These are phyloP conservation scores for Teratosphaeria pseudoeucalypti DNA, from an alignment of 2,329 filamentous ascomycete genomes.

Conservation along the genomic window DNA sequence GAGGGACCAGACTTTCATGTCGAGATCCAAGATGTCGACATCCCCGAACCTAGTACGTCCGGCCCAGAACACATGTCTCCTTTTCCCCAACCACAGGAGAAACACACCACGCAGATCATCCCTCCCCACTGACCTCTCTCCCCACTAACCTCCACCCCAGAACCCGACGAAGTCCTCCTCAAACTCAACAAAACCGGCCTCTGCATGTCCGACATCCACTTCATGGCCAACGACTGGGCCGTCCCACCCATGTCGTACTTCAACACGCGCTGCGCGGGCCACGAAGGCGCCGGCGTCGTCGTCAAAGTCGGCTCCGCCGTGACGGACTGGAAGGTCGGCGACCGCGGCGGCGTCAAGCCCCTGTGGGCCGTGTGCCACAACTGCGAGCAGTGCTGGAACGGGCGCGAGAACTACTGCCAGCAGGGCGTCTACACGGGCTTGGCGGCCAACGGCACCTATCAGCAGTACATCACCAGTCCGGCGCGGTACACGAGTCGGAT, in stretches of 20 bases:
- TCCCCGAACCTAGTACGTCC: constrained; percentile 38
- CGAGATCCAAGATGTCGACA: constrained; percentile 38
- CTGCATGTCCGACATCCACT: constrained; percentile 48
- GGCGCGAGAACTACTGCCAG: constrained; percentile 44
- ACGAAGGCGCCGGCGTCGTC: constrained; percentile 49
- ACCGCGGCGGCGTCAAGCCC: constrained; percentile 42
- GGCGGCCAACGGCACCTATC: constrained; percentile 40
- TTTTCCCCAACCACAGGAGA: too few species aligned
- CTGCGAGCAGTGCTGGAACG: constrained; percentile 40
- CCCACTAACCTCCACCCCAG: constrained; percentile 1
- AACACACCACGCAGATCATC: too few species aligned
- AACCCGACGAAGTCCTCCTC: constrained; percentile 43
- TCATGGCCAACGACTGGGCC: constrained; percentile 46
- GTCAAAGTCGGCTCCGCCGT: constrained; percentile 46
- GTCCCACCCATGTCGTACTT: constrained; percentile 36
- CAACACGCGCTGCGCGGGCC: constrained; percentile 24
- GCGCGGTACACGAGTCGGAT: constrained; percentile 46
- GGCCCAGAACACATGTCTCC: not conserved
- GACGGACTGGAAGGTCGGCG: constrained; percentile 43
- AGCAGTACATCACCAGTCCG: constrained; percentile 49
- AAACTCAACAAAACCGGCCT: constrained; percentile 49
- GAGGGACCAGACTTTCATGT: constrained; percentile 40
- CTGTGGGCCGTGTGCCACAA: constrained; percentile 42
- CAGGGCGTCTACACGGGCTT: constrained; percentile 39
- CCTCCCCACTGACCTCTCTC: too few species aligned